Evolutionary conservation across 257 asterid species (phyloP), one percentile per base, ranked within the genome.

Genomic region (Cordia subcordata): DNA sequence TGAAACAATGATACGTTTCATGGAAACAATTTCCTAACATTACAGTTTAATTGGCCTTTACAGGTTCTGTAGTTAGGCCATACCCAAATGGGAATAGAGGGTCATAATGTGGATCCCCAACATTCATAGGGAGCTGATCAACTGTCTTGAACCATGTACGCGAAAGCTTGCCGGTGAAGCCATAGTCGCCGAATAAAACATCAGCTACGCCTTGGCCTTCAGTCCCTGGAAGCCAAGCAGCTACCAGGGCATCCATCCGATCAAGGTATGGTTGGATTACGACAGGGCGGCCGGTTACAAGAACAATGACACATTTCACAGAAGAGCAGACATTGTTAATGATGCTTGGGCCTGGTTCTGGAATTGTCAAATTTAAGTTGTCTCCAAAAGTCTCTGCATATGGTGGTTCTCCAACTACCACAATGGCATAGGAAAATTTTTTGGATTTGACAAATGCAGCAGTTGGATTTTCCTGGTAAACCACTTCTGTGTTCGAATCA

Each of bases 121-220:
- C 77, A 55, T 71, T 71, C 77, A 71, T 61, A 0, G 77, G 72
- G 40, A 71, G 49, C 27, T 71, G 77, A 65, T 71, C 77, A 22
- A 61, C 77, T 4, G 49, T 65, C 72, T 71, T 71, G 65, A 71
- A 71, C 77, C 77, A 71, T 20, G 72, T 66, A 13, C 46, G 59
- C 5, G 72, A 45, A 60, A 66, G 71, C 53, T 55, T 71, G 20
- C 72, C 72, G 0, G 68, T 60, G 32, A 71, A 71, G 4, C 65
- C 61, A 38, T 65, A 61, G 45, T 71, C 65, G 0, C 77, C 77
- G 11, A 71, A 71, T 13, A 71, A 38, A 42, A 61, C 77, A 42
- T 71, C 77, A 15, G 77, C 23, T 5, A 71, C 68, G 4, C 77
- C 77, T 49, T 60, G 72, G 0, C 77, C 77, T 61, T 71, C 77